These are phyloP conservation scores for Brachypodium distachyon DNA, from an alignment of 202 grass and related monocot species.

Conservation along the genomic window DNA sequence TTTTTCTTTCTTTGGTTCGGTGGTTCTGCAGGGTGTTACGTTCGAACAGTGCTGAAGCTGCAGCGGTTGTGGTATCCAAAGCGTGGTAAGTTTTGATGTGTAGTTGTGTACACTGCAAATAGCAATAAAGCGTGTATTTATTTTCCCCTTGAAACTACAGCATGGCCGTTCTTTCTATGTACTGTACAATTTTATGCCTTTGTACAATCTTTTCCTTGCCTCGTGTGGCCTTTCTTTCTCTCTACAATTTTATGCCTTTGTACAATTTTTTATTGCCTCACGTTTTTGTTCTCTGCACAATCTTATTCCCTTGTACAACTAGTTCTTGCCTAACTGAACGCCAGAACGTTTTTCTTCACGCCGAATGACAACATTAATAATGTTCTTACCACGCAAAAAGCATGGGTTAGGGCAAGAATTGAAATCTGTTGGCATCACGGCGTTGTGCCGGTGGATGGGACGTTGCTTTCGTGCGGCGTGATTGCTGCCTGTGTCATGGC, in stretches of 20 bases:
- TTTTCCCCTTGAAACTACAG: not conserved
- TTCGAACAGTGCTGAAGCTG: not conserved
- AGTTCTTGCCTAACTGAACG: not conserved
- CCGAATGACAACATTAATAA: too few species aligned
- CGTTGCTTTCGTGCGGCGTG: not conserved
- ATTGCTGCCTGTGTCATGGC: not conserved
- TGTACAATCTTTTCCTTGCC: not conserved
- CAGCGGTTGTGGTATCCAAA: constrained; percentile 1
- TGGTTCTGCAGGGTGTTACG: not conserved
- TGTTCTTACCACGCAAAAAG: not conserved
- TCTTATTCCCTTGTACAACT: too few species aligned
- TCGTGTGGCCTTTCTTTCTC: too few species aligned
- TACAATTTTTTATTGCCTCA: too few species aligned
- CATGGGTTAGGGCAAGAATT: not conserved
- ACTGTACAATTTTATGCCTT: not conserved
- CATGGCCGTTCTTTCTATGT: not conserved
- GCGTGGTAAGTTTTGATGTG: not conserved
- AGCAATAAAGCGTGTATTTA: constrained; percentile 34
- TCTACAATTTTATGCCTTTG: too few species aligned
- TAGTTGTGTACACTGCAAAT: constrained; percentile 27
- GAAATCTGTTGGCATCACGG: not conserved
- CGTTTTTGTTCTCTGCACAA: too few species aligned
- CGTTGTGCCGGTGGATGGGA: constrained; percentile 4
- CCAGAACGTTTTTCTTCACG: not conserved
- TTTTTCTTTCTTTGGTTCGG: not conserved